These are phyloP conservation scores for Huntiella savannae DNA, from an alignment of 2,329 filamentous ascomycete genomes.

Conservation along the genomic window DNA sequence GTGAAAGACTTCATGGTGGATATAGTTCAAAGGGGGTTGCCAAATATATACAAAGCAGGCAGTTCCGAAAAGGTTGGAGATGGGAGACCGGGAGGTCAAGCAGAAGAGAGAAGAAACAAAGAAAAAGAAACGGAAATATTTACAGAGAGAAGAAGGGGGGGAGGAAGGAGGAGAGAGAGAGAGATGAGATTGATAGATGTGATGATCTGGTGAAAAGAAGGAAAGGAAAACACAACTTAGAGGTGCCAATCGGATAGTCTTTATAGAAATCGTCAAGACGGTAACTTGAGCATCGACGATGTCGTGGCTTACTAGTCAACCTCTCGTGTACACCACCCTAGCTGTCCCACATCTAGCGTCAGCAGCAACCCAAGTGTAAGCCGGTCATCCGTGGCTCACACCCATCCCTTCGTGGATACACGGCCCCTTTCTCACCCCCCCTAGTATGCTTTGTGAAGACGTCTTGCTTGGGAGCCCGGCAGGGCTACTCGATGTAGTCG, in stretches of 20 bases:
- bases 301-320: background rate
- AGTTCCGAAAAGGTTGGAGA: background rate
- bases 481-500: too few species aligned
- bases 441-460: background rate
- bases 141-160: slow-evolving; percentile 2
- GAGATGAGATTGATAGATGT: slow-evolving; percentile 8
- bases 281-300: background rate
- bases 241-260: slow-evolving; percentile 4
- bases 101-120: background rate
- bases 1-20: slow-evolving; percentile 10
- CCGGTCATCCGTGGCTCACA: background rate
- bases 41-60: background rate
- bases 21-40: slow-evolving; percentile 3
- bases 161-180: slow-evolving; percentile 10
- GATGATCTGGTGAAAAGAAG: slow-evolving; percentile 8
- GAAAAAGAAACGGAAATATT: background rate
- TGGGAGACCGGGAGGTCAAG: background rate
- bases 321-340: background rate
- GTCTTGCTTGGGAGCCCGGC: too few species aligned
- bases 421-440: background rate
- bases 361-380: background rate
- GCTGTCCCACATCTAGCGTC: background rate
- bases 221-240: slow-evolving; percentile 2
- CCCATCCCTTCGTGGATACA: background rate
- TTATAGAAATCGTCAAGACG: slow-evolving; percentile 8